Conservation (phyloP, 306 rosid species). For the Benincasa hispida region DNA sequence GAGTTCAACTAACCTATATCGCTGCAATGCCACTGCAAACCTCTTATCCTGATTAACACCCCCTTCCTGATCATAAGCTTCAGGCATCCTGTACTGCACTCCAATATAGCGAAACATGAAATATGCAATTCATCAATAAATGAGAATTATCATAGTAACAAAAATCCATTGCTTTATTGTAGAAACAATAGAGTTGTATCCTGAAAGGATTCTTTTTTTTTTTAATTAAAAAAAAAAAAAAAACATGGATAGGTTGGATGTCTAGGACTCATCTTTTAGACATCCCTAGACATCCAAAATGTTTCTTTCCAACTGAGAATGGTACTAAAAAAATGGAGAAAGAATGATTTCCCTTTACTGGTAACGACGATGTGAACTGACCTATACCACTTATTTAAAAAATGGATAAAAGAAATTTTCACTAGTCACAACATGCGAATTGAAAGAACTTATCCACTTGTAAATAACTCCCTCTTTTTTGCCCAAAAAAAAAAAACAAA, state of each 20-base stretch:
- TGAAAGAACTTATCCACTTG: background rate
- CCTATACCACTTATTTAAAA: too few relatives aligned
- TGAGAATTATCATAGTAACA: background rate
- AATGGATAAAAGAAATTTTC: background rate
- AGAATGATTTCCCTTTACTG: background rate
- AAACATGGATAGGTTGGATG: background rate
- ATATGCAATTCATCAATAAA: conserved; percentile 1
- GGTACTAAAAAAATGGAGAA: background rate
- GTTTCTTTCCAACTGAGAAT: background rate
- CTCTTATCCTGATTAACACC: conserved; percentile 79
- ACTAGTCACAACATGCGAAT: background rate
- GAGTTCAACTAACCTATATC: conserved; percentile 32
- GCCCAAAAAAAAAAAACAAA: background rate
- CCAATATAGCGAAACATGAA: conserved; percentile 12
- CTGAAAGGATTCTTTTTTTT: background rate
- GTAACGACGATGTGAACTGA: too few relatives aligned
- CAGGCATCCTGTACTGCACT: conserved; percentile 88
- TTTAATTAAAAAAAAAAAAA: too few relatives aligned
- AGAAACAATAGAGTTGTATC: background rate
- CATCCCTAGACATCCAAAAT: background rate
- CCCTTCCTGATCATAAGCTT: conserved; percentile 83
- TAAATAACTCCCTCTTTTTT: background rate
- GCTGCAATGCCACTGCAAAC: conserved; percentile 65
- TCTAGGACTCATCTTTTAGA: background rate
- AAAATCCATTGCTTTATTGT: background rate